These are phyloP conservation scores for Tricholoma terreum DNA, from an alignment of 768 basidiomycete species.

Conservation along the genomic window DNA sequence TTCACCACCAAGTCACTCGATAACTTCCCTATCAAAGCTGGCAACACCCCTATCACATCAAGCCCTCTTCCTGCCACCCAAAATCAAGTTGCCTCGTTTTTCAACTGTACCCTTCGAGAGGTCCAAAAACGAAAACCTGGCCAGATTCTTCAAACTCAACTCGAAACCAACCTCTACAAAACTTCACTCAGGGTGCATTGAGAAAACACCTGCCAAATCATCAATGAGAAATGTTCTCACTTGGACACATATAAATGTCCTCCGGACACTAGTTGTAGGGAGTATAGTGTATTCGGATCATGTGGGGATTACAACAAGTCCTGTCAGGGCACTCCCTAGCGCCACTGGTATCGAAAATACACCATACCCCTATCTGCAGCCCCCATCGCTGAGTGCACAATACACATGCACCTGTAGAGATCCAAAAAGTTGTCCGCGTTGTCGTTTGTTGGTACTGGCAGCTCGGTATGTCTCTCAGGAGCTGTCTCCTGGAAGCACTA, in stretches of 20 bases:
- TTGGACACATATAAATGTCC: not conserved
- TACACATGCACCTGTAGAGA: slow-evolving; percentile 5
- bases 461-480: slow-evolving; percentile 3
- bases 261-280: not conserved
- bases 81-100: too few species aligned
- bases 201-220: not conserved
- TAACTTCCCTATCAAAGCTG: not conserved
- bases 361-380: not conserved
- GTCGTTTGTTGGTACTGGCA: slow-evolving; percentile 4
- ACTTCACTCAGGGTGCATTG: slow-evolving; percentile 1
- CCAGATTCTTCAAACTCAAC: not conserved
- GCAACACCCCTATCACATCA: not conserved
- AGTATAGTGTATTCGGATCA: not conserved
- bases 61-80: not conserved
- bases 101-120: not conserved
- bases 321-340: not conserved
- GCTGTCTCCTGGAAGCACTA: not conserved
- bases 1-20: slow-evolving; percentile 3
- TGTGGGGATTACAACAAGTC: not conserved
- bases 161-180: not conserved
- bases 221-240: not conserved
- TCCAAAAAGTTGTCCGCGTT: slow-evolving; percentile 3
- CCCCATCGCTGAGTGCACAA: not conserved
- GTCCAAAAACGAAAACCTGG: not conserved
- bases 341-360: not conserved